Conservation (phyloP, 257 asterid genomes). For the Nicotiana benthamiana region DNA sequence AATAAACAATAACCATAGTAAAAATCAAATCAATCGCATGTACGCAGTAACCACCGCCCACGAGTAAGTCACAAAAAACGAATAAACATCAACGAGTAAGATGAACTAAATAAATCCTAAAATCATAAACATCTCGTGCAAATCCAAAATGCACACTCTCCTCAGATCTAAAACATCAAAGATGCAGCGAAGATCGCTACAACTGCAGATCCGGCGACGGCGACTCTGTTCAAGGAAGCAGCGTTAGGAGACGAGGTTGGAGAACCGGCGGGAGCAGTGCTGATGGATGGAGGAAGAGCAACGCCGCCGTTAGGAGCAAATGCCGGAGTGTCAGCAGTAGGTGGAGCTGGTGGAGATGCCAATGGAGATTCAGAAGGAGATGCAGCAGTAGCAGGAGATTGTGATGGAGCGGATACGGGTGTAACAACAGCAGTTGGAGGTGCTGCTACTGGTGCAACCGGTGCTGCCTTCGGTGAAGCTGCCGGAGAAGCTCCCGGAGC, state of each 20-base stretch:
- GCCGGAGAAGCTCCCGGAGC: slow-evolving; percentile 43
- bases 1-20: background rate
- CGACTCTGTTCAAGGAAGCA: slow-evolving; percentile 35
- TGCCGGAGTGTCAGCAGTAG: slow-evolving; percentile 18
- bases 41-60: background rate
- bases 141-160: background rate
- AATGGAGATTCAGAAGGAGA: slow-evolving; percentile 24
- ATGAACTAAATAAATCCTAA: slow-evolving; percentile 4
- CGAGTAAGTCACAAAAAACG: background rate
- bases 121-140: slow-evolving; percentile 7
- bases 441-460: slow-evolving; percentile 15
- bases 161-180: slow-evolving; percentile 30
- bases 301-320: slow-evolving; percentile 13
- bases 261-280: slow-evolving; percentile 31
- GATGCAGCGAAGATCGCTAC: slow-evolving; percentile 34
- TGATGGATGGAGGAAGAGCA: slow-evolving; percentile 24
- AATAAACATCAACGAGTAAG: slow-evolving; percentile 7
- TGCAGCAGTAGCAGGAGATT: background rate
- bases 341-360: slow-evolving; percentile 30
- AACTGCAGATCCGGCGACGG: slow-evolving; percentile 45
- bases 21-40: slow-evolving; percentile 14
- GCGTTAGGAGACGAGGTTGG: slow-evolving; percentile 19
- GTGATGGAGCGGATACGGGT: slow-evolving; percentile 24
- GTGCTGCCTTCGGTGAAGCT: slow-evolving; percentile 31
- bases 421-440: slow-evolving; percentile 9